phyloP scores from a whole-genome alignment of 2,329 filamentous ascomycete genomes.

The Neofusicoccum parvum region DNA sequence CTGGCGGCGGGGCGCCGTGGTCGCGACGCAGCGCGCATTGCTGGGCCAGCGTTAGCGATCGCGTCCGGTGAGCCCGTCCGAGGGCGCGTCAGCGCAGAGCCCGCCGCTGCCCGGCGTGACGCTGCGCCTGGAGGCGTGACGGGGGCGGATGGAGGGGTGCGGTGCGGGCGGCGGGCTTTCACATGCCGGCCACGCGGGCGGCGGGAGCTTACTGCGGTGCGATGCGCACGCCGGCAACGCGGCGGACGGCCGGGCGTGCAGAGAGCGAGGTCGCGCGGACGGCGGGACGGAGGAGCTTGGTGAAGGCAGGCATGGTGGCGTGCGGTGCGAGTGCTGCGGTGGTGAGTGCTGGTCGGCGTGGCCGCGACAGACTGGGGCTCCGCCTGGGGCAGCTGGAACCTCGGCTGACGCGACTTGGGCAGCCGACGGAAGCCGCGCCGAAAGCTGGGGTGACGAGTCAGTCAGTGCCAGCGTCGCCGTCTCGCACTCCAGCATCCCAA shows the following conservation, averaged over 20 bases:
- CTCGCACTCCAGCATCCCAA: background rate
- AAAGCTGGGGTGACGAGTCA: conserved; percentile 13
- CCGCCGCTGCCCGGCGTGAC: too few species aligned
- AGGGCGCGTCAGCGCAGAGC: background rate
- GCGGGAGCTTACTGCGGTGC: conserved; percentile 20
- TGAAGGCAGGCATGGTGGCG: conserved; percentile 31
- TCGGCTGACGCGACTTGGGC: conserved; percentile 3
- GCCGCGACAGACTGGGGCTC: background rate
- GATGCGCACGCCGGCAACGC: conserved; percentile 17
- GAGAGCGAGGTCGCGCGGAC: conserved; percentile 30
- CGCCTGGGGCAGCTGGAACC: conserved; percentile 2
- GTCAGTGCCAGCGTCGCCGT: background rate
- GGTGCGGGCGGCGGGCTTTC: background rate
- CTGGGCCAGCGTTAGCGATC: conserved; percentile 22
- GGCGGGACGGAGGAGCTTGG: conserved; percentile 34
- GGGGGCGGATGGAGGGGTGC: background rate
- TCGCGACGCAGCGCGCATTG: conserved; percentile 44
- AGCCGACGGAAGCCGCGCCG: conserved; percentile 13
- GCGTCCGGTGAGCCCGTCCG: background rate
- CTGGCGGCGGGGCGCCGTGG: conserved; percentile 41
- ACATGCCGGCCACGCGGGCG: conserved; percentile 9
- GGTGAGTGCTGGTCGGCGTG: background rate
- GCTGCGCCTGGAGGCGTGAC: background rate
- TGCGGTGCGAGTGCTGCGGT: background rate
- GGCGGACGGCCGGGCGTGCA: conserved; percentile 7